phyloP scores from a whole-genome alignment of 169 alveolate species.

The Hepatocystis sp. region DNA sequence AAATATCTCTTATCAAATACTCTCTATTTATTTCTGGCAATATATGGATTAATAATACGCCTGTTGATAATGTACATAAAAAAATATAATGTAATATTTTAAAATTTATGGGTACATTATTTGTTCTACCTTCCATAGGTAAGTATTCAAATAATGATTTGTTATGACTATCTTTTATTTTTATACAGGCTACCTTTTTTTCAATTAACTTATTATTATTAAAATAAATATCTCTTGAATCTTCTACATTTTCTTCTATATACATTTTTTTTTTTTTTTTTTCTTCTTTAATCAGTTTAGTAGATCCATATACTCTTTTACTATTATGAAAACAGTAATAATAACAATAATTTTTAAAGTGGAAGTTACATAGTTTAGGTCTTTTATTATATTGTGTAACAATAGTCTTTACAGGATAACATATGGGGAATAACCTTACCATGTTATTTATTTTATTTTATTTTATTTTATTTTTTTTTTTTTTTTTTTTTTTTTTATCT shows the following conservation, averaged over 20 bases:
- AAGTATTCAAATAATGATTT: conserved; percentile 47
- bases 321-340: too few relatives aligned
- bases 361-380: background rate
- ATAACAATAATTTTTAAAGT: background rate
- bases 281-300: background rate
- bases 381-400: background rate
- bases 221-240: conserved; percentile 49
- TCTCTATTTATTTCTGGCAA: conserved; percentile 52
- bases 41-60: conserved; percentile 63
- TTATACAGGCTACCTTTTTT: conserved; percentile 47
- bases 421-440: too few relatives aligned
- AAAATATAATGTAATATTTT: conserved; percentile 34
- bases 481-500: too few relatives aligned
- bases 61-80: conserved; percentile 46
- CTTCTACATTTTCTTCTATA: conserved; percentile 2
- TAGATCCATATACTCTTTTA: background rate
- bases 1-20: conserved; percentile 56
- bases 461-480: too few relatives aligned
- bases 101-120: conserved; percentile 58
- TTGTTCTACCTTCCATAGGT: conserved; percentile 74
- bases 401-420: background rate
- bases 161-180: conserved; percentile 60
- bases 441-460: too few relatives aligned
- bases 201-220: conserved; percentile 38
- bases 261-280: background rate